These are phyloP conservation scores for Ogataea naganishii DNA, from an alignment of 805 yeast genomes.

Conservation along the genomic window DNA sequence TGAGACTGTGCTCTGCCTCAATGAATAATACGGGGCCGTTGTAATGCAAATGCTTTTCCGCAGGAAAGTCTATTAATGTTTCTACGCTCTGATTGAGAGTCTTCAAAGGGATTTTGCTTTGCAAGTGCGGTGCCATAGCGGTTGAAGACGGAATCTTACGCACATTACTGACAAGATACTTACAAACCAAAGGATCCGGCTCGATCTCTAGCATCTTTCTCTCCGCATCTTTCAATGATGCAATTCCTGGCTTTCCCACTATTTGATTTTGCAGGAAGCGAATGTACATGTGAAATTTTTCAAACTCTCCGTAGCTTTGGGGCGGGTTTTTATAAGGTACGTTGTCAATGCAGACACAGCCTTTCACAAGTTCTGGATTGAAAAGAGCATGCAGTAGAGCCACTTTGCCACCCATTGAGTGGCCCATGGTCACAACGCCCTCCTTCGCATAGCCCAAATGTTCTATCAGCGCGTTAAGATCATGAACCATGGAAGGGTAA, in stretches of 20 bases:
- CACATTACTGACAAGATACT: slow-evolving; percentile 66
- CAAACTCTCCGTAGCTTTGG: slow-evolving; percentile 18
- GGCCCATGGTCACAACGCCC: slow-evolving; percentile 56
- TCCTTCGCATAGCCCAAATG: slow-evolving; percentile 14
- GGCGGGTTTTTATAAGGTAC: slow-evolving; percentile 60
- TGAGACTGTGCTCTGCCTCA: slow-evolving; percentile 58
- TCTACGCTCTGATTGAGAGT: slow-evolving; percentile 55
- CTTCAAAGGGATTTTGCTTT: slow-evolving; percentile 59
- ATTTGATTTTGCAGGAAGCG: slow-evolving; percentile 5
- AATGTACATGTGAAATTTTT: slow-evolving; percentile 18
- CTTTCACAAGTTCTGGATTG: slow-evolving; percentile 49
- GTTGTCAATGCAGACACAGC: slow-evolving; percentile 67
- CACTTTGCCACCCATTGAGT: slow-evolving; percentile 90
- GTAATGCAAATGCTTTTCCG: slow-evolving; percentile 33
- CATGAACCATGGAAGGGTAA: slow-evolving; percentile 71
- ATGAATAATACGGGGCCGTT: slow-evolving; percentile 68
- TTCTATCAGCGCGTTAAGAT: slow-evolving; percentile 51
- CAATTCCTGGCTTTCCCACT: slow-evolving; percentile 4
- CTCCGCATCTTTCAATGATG: slow-evolving; percentile 50
- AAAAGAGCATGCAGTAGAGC: slow-evolving; percentile 78
- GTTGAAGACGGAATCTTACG: slow-evolving; percentile 24
- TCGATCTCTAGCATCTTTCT: slow-evolving; percentile 54
- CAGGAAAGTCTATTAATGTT: slow-evolving; percentile 49
- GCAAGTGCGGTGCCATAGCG: not conserved
- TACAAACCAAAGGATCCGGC: slow-evolving; percentile 47